Evolutionary conservation across 1,139 yeast genomes (phyloP).

Genomic region (Yamadazyma pseudoaaseri): DNA sequence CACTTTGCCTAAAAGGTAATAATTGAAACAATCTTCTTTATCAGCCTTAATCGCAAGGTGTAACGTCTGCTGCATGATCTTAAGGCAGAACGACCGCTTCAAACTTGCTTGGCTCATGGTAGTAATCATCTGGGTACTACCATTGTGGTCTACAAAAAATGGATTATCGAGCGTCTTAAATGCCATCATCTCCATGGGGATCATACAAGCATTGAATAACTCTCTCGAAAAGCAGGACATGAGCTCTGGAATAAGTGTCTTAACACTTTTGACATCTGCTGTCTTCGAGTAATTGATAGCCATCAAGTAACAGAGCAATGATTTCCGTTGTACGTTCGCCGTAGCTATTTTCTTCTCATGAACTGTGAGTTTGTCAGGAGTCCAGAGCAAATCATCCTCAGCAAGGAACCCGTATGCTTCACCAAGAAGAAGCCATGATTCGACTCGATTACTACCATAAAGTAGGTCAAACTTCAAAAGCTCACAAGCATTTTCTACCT

Average conservation of each 20-base stretch:
- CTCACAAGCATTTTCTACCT: conserved; percentile 69
- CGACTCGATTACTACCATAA: conserved; percentile 67
- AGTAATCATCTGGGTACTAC: conserved; percentile 25
- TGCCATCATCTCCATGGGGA: conserved; percentile 68
- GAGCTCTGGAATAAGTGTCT: conserved; percentile 42
- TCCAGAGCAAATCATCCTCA: conserved; percentile 89
- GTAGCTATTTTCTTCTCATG: conserved; percentile 61
- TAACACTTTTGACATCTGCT: conserved; percentile 17
- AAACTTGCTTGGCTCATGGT: conserved; percentile 23
- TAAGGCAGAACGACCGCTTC: conserved; percentile 27
- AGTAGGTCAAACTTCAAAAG: conserved; percentile 66
- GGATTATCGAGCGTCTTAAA: conserved; percentile 42
- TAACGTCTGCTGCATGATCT: conserved; percentile 38
- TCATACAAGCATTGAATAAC: conserved; percentile 56
- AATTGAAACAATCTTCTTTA: conserved; percentile 60
- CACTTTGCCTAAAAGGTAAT: conserved; percentile 59
- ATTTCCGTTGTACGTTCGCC: conserved; percentile 65
- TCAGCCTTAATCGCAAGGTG: conserved; percentile 43
- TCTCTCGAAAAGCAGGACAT: conserved; percentile 63
- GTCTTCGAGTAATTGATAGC: conserved; percentile 54
- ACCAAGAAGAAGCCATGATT: conserved; percentile 84
- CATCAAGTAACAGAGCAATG: conserved; percentile 74
- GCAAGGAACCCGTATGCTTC: conserved; percentile 77
- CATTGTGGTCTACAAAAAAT: conserved; percentile 26
- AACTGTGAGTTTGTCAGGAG: conserved; percentile 75